A percentile compares a stretch with the other conserved stretches of the same genome.
Evolutionary conservation across 192 early-diverging fungal species (phyloP).

Genomic region (Coemansia sp.): DNA sequence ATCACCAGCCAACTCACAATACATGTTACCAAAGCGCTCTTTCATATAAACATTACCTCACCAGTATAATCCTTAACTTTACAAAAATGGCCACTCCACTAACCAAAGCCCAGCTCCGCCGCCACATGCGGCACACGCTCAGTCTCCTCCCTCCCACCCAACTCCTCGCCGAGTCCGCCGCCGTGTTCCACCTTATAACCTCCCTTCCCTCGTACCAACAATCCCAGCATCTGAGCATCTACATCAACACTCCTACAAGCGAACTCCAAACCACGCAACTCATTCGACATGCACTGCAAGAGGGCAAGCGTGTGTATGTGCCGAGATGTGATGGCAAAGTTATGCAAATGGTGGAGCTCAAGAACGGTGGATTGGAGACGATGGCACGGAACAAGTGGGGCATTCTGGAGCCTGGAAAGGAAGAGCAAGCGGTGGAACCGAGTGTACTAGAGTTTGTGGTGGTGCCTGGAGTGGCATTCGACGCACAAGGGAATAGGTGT

Average conservation of each 20-base stretch:
- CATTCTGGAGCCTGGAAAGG: slow-evolving; percentile 28
- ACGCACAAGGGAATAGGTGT: slow-evolving; percentile 25
- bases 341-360: slow-evolving; percentile 44
- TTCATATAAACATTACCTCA: no score
- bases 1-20: no score
- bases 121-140: slow-evolving; percentile 25
- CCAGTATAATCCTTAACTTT: no score
- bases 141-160: neutral
- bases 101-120: neutral
- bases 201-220: slow-evolving; percentile 7
- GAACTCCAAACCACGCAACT: slow-evolving; percentile 36
- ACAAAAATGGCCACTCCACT: neutral
- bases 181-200: slow-evolving; percentile 10
- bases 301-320: slow-evolving; percentile 41
- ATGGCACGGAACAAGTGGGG: slow-evolving; percentile 33
- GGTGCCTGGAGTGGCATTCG: slow-evolving; percentile 50
- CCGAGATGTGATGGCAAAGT: slow-evolving; percentile 19
- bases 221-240: slow-evolving; percentile 39
- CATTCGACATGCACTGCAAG: slow-evolving; percentile 5
- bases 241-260: slow-evolving; percentile 28
- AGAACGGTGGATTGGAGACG: neutral
- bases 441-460: slow-evolving; percentile 31
- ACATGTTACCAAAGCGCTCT: no score
- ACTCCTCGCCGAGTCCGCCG: slow-evolving; percentile 13
- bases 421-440: slow-evolving; percentile 21